Percentiles rank a stretch among this genome's conserved stretches.
These are phyloP conservation scores for Tylopilus balloui DNA, from an alignment of 768 basidiomycete genomes.

Conservation along the genomic window DNA sequence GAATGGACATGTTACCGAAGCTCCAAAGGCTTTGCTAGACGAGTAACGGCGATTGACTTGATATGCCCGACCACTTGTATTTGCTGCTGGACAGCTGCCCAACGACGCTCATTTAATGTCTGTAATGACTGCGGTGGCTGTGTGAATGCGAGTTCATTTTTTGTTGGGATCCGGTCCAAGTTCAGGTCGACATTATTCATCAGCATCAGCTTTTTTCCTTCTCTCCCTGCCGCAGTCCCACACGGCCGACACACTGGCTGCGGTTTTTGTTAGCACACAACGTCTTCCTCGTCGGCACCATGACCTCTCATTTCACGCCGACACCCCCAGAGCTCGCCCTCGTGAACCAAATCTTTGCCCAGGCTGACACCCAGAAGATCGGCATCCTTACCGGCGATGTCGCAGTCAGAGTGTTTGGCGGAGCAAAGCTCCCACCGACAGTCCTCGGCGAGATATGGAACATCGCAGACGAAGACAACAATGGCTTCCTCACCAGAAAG, in stretches of 20 bases:
- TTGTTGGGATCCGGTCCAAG: neutral
- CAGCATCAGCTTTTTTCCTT: neutral
- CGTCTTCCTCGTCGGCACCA: slow-evolving; percentile 16
- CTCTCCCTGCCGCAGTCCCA: slow-evolving; percentile 2
- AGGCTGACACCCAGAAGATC: slow-evolving; percentile 72
- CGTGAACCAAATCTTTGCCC: slow-evolving; percentile 67
- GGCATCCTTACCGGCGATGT: slow-evolving; percentile 87
- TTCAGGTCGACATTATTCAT: neutral
- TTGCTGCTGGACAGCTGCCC: slow-evolving; percentile 16
- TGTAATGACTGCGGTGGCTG: neutral
- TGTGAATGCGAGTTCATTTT: neutral
- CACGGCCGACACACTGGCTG: slow-evolving; percentile 7
- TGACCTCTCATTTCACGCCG: slow-evolving; percentile 43
- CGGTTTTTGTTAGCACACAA: slow-evolving; percentile 19
- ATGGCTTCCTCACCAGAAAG: slow-evolving; percentile 85
- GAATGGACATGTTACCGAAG: slow-evolving; percentile 23
- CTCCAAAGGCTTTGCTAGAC: neutral
- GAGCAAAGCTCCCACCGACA: slow-evolving; percentile 72
- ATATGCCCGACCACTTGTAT: slow-evolving; percentile 10
- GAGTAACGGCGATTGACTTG: neutral
- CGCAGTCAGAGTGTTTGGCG: slow-evolving; percentile 81
- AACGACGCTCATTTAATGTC: slow-evolving; percentile 10
- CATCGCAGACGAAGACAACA: slow-evolving; percentile 89
- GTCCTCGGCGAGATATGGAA: slow-evolving; percentile 92
- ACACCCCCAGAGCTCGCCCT: slow-evolving; percentile 50